phyloP scores from a whole-genome alignment of 2,329 filamentous ascomycete genomes.

The Magnaporthiopsis rhizophila region DNA sequence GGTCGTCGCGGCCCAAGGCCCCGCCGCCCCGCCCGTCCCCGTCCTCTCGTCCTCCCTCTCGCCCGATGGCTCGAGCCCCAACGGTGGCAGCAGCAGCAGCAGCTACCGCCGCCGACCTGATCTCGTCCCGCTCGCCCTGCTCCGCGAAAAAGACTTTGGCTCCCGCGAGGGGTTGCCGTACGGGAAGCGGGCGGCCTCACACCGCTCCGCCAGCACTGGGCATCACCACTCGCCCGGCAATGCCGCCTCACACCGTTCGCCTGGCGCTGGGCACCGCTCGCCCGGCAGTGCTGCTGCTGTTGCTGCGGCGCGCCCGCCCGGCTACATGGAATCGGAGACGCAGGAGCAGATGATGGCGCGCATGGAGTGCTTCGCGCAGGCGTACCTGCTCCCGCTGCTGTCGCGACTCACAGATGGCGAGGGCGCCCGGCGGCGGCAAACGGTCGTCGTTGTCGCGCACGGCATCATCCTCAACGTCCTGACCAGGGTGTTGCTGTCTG shows the following conservation, averaged over 20 bases:
- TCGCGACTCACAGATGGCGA: conserved; percentile 39
- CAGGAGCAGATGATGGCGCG: conserved; percentile 57
- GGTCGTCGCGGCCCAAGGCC: conserved; percentile 47
- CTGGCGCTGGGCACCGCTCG: neutral
- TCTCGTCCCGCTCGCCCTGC: conserved; percentile 34
- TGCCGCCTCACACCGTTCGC: neutral
- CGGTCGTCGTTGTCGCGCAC: conserved; percentile 68
- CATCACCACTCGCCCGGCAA: neutral
- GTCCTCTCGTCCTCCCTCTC: neutral
- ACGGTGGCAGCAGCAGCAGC: neutral
- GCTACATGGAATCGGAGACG: conserved; percentile 52
- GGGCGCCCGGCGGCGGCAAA: conserved; percentile 19
- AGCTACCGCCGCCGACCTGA: conserved; percentile 15
- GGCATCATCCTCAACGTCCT: conserved; percentile 70
- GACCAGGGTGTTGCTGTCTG: conserved; percentile 52
- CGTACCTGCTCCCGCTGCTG: conserved; percentile 52
- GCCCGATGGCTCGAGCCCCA: no score
- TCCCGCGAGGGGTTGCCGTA: conserved; percentile 59
- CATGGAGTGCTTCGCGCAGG: conserved; percentile 57
- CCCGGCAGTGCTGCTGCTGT: neutral
- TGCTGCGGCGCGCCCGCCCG: conserved; percentile 1
- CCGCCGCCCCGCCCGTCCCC: neutral
- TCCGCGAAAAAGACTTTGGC: conserved; percentile 71
- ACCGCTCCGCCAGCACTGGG: conserved; percentile 9
- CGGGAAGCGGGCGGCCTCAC: conserved; percentile 17